phyloP scores from a whole-genome alignment of 192 early-diverging fungal species.

The Entomortierella chlamydospora region DNA sequence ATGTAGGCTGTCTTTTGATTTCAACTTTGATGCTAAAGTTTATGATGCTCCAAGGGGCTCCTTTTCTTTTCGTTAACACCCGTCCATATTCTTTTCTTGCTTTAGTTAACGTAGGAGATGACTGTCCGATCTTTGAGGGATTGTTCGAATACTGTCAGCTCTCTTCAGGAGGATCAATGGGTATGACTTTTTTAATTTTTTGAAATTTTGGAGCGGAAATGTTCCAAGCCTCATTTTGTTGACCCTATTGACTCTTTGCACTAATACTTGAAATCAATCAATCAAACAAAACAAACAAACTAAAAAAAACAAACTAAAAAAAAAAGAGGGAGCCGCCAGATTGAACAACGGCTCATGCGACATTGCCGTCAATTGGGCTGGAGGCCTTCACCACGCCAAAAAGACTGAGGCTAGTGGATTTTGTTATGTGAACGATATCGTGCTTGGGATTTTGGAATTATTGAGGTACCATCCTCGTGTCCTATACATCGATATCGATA shows the following conservation, averaged over 20 bases:
- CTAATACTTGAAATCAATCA: too few species aligned
- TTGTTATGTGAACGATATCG: constrained; percentile 99
- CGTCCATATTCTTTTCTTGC: not conserved
- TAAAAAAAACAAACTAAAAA: too few species aligned
- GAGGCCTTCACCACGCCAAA: constrained; percentile 97
- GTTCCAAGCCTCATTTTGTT: too few species aligned
- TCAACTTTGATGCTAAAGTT: not conserved
- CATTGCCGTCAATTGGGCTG: constrained; percentile 96
- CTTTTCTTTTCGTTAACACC: not conserved
- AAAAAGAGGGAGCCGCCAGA: constrained; percentile 82
- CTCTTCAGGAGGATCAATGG: constrained; percentile 93
- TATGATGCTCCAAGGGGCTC: not conserved
- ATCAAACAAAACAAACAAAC: too few species aligned
- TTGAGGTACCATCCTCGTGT: constrained; percentile 90
- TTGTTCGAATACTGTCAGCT: constrained; percentile 94
- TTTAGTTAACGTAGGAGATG: constrained; percentile 85
- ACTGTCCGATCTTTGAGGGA: constrained; percentile 98
- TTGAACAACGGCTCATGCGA: constrained; percentile 85
- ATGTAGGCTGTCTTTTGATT: constrained; percentile 48
- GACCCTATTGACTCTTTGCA: not conserved
- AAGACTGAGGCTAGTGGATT: constrained; percentile 96
- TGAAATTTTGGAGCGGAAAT: not conserved
- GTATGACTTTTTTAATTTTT: constrained; percentile 34
- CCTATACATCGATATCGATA: constrained; percentile 98
- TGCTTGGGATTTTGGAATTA: constrained; percentile 91